These are phyloP conservation scores for Sugiyamaella americana DNA, from an alignment of 805 yeast species.

Conservation along the genomic window DNA sequence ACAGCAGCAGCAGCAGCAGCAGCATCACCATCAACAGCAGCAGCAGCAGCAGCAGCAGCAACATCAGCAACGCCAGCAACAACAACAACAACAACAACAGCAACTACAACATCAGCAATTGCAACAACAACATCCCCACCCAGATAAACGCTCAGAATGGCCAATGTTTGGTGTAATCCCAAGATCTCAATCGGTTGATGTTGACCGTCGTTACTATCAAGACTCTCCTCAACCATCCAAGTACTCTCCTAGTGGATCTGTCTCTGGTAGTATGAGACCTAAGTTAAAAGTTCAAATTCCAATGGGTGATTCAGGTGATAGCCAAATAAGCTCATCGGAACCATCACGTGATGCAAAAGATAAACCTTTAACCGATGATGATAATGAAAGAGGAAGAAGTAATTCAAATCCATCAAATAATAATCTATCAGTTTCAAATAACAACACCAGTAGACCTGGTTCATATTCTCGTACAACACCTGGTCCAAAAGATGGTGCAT, in stretches of 20 bases:
- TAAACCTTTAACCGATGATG: constrained; percentile 4
- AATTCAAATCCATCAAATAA: neutral
- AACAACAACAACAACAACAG: constrained; percentile 6
- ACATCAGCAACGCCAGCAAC: constrained; percentile 3
- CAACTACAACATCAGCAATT: neutral
- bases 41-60: constrained; percentile 1
- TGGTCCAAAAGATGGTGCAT: neutral
- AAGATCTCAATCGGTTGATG: constrained; percentile 14
- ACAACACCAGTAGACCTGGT: constrained; percentile 5
- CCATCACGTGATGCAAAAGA: constrained; percentile 23
- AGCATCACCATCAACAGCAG: constrained; percentile 1
- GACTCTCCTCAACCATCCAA: constrained; percentile 5
- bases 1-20: constrained; percentile 2
- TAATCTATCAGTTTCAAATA: neutral
- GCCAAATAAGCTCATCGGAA: constrained; percentile 16
- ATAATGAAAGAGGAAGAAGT: neutral
- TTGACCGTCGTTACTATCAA: constrained; percentile 1
- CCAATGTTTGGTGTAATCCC: constrained; percentile 9
- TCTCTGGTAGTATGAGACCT: constrained; percentile 25
- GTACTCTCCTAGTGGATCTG: neutral
- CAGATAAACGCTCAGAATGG: constrained; percentile 3
- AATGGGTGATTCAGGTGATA: constrained; percentile 20
- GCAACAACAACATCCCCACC: neutral
- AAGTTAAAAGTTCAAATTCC: constrained; percentile 37
- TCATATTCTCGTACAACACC: neutral